Evolutionary conservation across 495 filamentous ascomycete genomes (phyloP), one percentile per base, ranked within the genome.

Genomic region (Talaromyces nanjingensis): DNA sequence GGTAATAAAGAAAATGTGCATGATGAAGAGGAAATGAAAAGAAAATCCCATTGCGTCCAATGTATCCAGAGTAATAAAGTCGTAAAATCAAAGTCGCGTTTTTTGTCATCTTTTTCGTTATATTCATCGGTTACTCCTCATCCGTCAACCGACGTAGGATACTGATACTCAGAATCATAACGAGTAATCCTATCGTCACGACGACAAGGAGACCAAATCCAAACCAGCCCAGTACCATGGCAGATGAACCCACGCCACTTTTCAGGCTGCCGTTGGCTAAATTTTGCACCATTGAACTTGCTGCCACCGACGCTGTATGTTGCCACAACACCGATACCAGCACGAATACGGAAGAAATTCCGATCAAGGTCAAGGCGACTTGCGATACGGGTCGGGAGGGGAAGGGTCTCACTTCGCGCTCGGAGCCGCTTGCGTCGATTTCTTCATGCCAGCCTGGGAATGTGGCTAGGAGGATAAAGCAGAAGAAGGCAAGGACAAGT

Each of bases 151-250:
- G 71, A 29, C 83, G 73, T 69, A 94, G 74, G 31, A 96, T 78
- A 34, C 84, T 82, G 67, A 96, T 91, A 76, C 91, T 96, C 72
- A 96, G 77, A 65, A 96, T 96, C 93, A 98, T 98, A 66, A 97
- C 89, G 42, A 98, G 79, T 73, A 98, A 74, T 25, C 93, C 93
- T 71, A 97, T 96, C 18, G 93, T 96, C 31, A 96, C 92, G 37
- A 97, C 86, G 62, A 97, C 93, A 65, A 98, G 80, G 64, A 97
- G 70, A 34, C 89, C 90, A 70, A 98, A 98, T 14, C 91, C 90
- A 74, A 98, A 97, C 93, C 93, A 98, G 27, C 93, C 93, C 68
- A 98, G 81, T 31, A 97, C 89, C 91, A 98, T 98, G 9, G 93
- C 93, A 3, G 87, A 90, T 5, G 90, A 90, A 2, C 93, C 93